Percentiles rank a stretch among this genome's conserved stretches.
These are phyloP conservation scores for Moelleriella libera DNA, from an alignment of 2,329 filamentous ascomycete genomes.

Conservation along the genomic window DNA sequence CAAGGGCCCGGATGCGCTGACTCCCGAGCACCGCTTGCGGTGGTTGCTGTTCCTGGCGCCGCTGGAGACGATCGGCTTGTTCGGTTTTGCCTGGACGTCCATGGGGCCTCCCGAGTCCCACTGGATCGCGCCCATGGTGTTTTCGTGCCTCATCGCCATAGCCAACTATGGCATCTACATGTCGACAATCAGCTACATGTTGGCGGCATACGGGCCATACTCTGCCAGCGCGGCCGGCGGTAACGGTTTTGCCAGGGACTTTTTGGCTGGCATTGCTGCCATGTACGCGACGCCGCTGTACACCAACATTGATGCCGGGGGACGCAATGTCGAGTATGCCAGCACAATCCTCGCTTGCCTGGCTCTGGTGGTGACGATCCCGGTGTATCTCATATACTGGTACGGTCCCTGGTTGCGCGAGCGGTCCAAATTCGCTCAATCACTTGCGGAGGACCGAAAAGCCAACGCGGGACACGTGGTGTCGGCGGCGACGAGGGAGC, in stretches of 20 bases:
- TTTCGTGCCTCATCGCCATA: slow-evolving; percentile 31
- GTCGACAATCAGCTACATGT: slow-evolving; percentile 65
- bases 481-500: neutral
- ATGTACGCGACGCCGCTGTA: slow-evolving; percentile 52
- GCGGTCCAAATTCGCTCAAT: slow-evolving; percentile 47
- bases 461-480: neutral
- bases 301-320: slow-evolving; percentile 32
- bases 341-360: slow-evolving; percentile 49
- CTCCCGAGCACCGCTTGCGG: slow-evolving; percentile 52
- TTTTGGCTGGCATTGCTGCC: slow-evolving; percentile 56
- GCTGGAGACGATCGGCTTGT: slow-evolving; percentile 48
- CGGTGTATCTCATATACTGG: slow-evolving; percentile 53
- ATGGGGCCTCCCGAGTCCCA: slow-evolving; percentile 42
- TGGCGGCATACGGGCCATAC: slow-evolving; percentile 57
- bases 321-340: slow-evolving; percentile 40
- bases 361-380: slow-evolving; percentile 41
- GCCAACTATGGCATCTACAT: slow-evolving; percentile 63
- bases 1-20: slow-evolving; percentile 37
- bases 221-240: slow-evolving; percentile 61
- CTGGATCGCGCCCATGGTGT: slow-evolving; percentile 53
- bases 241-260: slow-evolving; percentile 59
- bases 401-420: slow-evolving; percentile 44
- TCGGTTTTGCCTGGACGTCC: slow-evolving; percentile 55
- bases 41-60: slow-evolving; percentile 48
- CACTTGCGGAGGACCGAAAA: slow-evolving; percentile 1